A percentile compares a stretch with the other conserved stretches of the same genome.
Evolutionary conservation across 202 grass and related monocot genomes (phyloP).

Genomic region (Carex sylvatica): DNA sequence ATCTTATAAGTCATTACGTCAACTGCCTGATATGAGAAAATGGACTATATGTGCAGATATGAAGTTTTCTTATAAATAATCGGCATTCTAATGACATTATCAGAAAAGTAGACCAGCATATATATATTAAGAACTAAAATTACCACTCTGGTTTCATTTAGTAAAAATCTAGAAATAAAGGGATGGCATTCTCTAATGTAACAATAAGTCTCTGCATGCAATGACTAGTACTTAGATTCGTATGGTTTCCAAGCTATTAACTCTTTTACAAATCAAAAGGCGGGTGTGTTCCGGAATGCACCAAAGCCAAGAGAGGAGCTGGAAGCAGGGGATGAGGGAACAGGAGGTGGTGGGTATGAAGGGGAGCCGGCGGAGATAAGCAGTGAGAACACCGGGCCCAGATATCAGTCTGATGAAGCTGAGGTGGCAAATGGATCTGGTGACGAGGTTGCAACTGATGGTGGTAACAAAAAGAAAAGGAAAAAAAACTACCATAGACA

Average conservation of each 20-base stretch:
- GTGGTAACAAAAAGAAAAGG: constrained; percentile 36
- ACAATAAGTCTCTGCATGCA: background rate
- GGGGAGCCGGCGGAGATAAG: constrained; percentile 44
- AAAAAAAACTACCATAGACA: constrained; percentile 74
- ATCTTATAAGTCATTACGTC: background rate
- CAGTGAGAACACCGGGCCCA: constrained; percentile 46
- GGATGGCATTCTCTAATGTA: background rate
- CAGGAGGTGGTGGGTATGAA: background rate
- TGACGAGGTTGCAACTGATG: constrained; percentile 23
- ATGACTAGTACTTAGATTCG: background rate
- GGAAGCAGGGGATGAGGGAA: constrained; percentile 43
- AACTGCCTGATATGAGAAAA: background rate
- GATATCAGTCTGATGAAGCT: constrained; percentile 34
- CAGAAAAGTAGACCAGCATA: background rate
- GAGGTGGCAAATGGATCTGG: constrained; percentile 32
- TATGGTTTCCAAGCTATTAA: background rate
- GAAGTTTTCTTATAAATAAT: background rate
- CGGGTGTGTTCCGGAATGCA: constrained; percentile 53
- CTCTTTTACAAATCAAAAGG: constrained; percentile 33
- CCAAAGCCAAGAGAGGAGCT: constrained; percentile 32
- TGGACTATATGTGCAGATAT: background rate
- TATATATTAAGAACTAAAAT: background rate
- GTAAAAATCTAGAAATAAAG: background rate
- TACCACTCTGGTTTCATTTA: background rate
- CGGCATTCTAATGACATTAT: background rate